A percentile compares a stretch with the other conserved stretches of the same genome.
phyloP scores from a whole-genome alignment of 805 yeast genomes.

The Naumovozyma baii region DNA sequence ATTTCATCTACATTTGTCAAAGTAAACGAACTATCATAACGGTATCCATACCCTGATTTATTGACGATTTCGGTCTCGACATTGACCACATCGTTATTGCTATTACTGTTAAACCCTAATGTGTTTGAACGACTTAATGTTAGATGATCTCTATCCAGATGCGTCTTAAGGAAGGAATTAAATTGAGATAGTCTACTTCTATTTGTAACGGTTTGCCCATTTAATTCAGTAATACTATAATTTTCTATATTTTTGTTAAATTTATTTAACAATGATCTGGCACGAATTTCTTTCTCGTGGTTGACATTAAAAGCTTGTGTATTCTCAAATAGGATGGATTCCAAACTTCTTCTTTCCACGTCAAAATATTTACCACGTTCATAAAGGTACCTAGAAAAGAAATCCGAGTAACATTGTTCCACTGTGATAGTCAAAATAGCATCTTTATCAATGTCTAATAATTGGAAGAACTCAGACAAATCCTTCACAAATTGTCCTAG shows the following conservation, averaged over 20 bases:
- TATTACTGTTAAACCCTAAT: neutral
- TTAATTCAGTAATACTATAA: neutral
- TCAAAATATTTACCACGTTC: conserved; percentile 58
- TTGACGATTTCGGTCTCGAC: neutral
- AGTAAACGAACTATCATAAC: conserved; percentile 19
- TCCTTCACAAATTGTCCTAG: conserved; percentile 53
- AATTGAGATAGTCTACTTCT: conserved; percentile 41
- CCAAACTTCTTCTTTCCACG: conserved; percentile 59
- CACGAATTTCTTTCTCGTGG: conserved; percentile 27
- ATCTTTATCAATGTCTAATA: conserved; percentile 37
- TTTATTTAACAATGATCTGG: conserved; percentile 23
- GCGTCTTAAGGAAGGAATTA: conserved; percentile 47
- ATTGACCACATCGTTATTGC: neutral
- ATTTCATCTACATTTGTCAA: conserved; percentile 49
- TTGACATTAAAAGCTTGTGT: conserved; percentile 26
- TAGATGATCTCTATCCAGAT: conserved; percentile 36
- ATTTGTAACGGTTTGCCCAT: conserved; percentile 7
- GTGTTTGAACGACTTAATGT: conserved; percentile 17
- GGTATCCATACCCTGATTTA: neutral
- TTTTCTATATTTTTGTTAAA: conserved; percentile 21
- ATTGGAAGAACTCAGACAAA: conserved; percentile 49
- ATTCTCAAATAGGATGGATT: conserved; percentile 29
- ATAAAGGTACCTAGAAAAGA: conserved; percentile 59
- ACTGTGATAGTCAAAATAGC: conserved; percentile 40
- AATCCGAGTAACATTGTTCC: conserved; percentile 64